Percentiles rank a stretch among this genome's conserved stretches.
Evolutionary conservation across 2,329 filamentous ascomycete genomes (phyloP).

Genomic region (Calonectria hawksworthii): DNA sequence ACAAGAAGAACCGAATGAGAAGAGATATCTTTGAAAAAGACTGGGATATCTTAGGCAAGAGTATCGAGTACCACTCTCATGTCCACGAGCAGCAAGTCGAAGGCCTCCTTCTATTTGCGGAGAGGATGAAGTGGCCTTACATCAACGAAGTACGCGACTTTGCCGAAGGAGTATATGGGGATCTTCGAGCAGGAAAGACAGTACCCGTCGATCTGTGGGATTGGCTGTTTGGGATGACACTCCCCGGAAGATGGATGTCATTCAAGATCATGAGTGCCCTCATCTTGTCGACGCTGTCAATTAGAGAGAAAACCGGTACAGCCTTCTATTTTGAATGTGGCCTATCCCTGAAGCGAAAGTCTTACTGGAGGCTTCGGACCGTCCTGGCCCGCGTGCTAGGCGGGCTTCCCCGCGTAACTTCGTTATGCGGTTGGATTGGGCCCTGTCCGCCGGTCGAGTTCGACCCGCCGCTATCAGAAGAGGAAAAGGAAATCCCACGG

Average conservation of each 20-base stretch:
- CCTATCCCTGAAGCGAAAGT: not conserved
- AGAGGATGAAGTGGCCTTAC: slow-evolving; percentile 25
- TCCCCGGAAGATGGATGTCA: slow-evolving; percentile 18
- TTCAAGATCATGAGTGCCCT: slow-evolving; percentile 22
- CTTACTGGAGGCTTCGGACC: slow-evolving; percentile 21
- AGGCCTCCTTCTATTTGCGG: slow-evolving; percentile 16
- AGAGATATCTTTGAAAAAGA: not conserved
- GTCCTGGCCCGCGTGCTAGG: slow-evolving; percentile 26
- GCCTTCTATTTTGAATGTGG: slow-evolving; percentile 4
- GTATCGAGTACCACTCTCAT: slow-evolving; percentile 11
- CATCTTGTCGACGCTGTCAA: slow-evolving; percentile 8
- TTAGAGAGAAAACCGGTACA: not conserved
- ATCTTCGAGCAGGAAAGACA: not conserved
- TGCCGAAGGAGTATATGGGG: slow-evolving; percentile 7
- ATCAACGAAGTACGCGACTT: slow-evolving; percentile 5
- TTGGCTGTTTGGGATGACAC: slow-evolving; percentile 22
- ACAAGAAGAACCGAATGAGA: not conserved
- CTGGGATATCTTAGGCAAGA: not conserved
- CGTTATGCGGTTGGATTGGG: slow-evolving; percentile 25
- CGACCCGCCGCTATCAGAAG: slow-evolving; percentile 11
- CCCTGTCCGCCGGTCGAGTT: slow-evolving; percentile 23
- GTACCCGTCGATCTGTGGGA: not conserved
- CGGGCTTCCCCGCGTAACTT: not conserved
- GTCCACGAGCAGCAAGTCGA: slow-evolving; percentile 25
- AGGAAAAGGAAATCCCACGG: not conserved